These are phyloP conservation scores for Ophiocordyceps camponoti-leonardi DNA, from an alignment of 2,329 filamentous ascomycete species.

Conservation along the genomic window DNA sequence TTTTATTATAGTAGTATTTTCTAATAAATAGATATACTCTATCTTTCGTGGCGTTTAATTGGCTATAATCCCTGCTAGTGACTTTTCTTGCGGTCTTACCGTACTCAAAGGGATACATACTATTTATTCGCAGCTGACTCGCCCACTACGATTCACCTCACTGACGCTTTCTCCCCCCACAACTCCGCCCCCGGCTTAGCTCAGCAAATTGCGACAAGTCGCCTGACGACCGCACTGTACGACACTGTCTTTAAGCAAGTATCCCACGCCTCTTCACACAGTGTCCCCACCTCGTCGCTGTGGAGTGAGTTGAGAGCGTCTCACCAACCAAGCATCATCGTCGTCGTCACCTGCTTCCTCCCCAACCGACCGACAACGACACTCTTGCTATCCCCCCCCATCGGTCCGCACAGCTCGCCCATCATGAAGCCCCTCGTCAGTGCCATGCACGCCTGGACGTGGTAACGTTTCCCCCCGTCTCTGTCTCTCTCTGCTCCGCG, in stretches of 20 bases:
- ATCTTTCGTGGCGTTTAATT: no score
- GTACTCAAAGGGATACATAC: background rate
- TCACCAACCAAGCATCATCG: background rate
- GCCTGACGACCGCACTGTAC: background rate
- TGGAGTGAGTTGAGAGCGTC: background rate
- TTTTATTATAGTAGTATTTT: no score
- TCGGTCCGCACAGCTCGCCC: slow-evolving; percentile 7
- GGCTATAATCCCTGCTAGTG: no score
- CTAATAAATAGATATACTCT: no score
- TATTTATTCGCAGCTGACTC: no score
- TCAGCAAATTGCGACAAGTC: background rate
- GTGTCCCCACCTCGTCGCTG: background rate
- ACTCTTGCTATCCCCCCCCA: background rate
- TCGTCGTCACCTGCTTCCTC: background rate
- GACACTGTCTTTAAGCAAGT: no score
- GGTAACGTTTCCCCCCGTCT: slow-evolving; percentile 41
- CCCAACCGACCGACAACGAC: background rate
- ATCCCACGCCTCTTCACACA: background rate
- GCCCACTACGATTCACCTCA: no score
- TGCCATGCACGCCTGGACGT: slow-evolving; percentile 86
- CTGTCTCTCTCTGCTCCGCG: background rate
- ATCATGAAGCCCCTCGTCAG: slow-evolving; percentile 91
- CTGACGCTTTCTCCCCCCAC: background rate
- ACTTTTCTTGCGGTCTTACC: no score
- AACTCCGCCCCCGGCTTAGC: background rate